Evolutionary conservation across 768 basidiomycete genomes (phyloP), one percentile per base, ranked within the genome.

Genomic region (Lactarius evosmus): DNA sequence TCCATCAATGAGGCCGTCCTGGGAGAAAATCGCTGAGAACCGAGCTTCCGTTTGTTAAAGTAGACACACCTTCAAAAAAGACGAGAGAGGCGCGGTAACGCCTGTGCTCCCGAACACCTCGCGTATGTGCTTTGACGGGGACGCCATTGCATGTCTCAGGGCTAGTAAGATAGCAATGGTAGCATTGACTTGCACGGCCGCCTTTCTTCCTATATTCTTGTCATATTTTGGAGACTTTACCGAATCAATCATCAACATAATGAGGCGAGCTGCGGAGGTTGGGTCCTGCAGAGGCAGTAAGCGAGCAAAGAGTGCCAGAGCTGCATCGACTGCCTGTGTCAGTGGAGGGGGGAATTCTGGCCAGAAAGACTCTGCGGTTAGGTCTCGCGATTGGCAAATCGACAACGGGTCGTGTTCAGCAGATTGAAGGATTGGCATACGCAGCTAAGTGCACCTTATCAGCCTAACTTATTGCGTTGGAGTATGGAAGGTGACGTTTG

Each of bases 351-450:
- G 85, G 8, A 90, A 83, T 69, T 88, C 87, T 3, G 82, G 74
- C 49, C 81, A 82, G 61, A 83, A 81, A 7, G 77, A 73, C 57
- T 79, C 77, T 1, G 76, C 72, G 17, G 79, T 72, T 29, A 66
- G 52, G 17, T 68, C 36, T 38, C 73, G 75, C n/a, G 76, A 75
- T 70, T 85, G 81, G 70, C 85, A 93, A 2, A 91, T 78, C 1
- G 83, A 83, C 33, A 91, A 80, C 0, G 89, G 84, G 66, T 99
- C 95, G 70, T 96, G 88, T 72, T 98, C 95, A 61, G 86, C 84
- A 9, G 92, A 90, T 30, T 87, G 87, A 14, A 95, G 78, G 52
- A 97, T 83, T 0, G 95, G 93, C 69, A 84, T 87, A 4, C 84
- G 84, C 32, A 87, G 79, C 88, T 94, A 66, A 52, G 19, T 46